These are phyloP conservation scores for Tulasnella sp. DNA, from an alignment of 768 basidiomycete species.

Conservation along the genomic window DNA sequence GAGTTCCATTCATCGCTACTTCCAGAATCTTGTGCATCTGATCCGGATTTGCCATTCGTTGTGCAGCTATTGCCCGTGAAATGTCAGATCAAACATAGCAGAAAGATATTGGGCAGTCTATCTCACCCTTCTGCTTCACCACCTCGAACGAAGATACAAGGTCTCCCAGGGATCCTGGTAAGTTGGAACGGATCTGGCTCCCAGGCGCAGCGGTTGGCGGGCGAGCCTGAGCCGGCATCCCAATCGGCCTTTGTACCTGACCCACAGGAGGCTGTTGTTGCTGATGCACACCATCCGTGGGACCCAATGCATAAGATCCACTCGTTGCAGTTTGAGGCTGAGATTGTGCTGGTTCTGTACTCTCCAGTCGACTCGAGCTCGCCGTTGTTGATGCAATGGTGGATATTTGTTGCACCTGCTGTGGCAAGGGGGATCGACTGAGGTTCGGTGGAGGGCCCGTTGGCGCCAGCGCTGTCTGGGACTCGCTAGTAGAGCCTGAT, in stretches of 20 bases:
- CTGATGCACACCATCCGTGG: constrained; percentile 6
- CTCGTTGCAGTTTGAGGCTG: constrained; percentile 18
- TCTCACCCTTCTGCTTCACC: constrained; percentile 86
- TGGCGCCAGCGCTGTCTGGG: neutral
- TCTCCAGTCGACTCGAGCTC: too few relatives aligned
- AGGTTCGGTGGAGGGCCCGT: constrained; percentile 2
- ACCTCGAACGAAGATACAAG: constrained; percentile 90
- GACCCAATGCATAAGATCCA: neutral
- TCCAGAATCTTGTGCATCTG: constrained; percentile 90
- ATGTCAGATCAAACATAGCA: neutral
- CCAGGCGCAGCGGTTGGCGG: constrained; percentile 26
- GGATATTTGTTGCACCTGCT: constrained; percentile 36
- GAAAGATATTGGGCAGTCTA: neutral
- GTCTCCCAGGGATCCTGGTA: constrained; percentile 77
- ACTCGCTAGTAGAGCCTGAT: neutral
- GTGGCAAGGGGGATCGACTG: constrained; percentile 38
- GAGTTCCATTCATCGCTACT: constrained; percentile 76
- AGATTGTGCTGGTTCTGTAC: neutral
- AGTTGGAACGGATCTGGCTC: constrained; percentile 32
- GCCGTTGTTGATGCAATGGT: constrained; percentile 3
- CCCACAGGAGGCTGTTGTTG: constrained; percentile 12
- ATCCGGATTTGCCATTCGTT: constrained; percentile 76
- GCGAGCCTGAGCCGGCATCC: constrained; percentile 31
- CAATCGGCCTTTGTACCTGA: neutral
- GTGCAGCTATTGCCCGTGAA: constrained; percentile 38